These are phyloP conservation scores for Neurospora africana DNA, from an alignment of 495 filamentous ascomycete genomes.

Conservation along the genomic window DNA sequence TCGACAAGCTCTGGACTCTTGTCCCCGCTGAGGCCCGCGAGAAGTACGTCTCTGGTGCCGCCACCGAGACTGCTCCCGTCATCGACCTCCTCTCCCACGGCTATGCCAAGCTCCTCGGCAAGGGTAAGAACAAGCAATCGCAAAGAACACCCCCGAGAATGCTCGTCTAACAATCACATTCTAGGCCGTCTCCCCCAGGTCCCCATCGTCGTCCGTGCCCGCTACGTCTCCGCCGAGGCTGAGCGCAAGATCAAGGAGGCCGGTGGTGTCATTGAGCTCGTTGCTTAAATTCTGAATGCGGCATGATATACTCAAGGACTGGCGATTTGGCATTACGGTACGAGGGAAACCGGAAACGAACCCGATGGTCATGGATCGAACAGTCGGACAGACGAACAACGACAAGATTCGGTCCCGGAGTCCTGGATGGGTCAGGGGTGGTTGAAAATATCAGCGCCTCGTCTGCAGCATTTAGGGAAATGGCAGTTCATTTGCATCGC, in stretches of 20 bases:
- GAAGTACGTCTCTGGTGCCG: conserved; percentile 23
- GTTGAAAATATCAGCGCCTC: conserved; percentile 14
- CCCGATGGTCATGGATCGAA: conserved; percentile 21
- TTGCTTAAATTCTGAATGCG: conserved; percentile 20
- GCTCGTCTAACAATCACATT: neutral
- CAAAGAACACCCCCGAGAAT: neutral
- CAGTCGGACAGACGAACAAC: conserved; percentile 13
- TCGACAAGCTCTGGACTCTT: conserved; percentile 29
- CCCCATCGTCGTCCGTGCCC: conserved; percentile 24
- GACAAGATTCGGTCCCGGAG: conserved; percentile 22
- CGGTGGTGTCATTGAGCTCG: conserved; percentile 26
- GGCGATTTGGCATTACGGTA: conserved; percentile 27
- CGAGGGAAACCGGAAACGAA: conserved; percentile 19
- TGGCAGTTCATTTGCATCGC: conserved; percentile 24
- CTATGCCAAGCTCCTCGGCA: conserved; percentile 28
- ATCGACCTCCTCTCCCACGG: conserved; percentile 28
- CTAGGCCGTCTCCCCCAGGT: conserved; percentile 26
- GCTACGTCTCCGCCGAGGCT: conserved; percentile 26
- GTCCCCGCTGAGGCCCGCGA: conserved; percentile 25
- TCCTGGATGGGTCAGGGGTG: conserved; percentile 23
- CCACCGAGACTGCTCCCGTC: conserved; percentile 24
- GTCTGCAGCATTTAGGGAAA: conserved; percentile 26
- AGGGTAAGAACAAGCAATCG: conserved; percentile 15
- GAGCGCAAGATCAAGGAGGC: conserved; percentile 27
- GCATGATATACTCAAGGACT: conserved; percentile 17